phyloP scores from a whole-genome alignment of 768 basidiomycete species.

The Mycena belliarum region DNA sequence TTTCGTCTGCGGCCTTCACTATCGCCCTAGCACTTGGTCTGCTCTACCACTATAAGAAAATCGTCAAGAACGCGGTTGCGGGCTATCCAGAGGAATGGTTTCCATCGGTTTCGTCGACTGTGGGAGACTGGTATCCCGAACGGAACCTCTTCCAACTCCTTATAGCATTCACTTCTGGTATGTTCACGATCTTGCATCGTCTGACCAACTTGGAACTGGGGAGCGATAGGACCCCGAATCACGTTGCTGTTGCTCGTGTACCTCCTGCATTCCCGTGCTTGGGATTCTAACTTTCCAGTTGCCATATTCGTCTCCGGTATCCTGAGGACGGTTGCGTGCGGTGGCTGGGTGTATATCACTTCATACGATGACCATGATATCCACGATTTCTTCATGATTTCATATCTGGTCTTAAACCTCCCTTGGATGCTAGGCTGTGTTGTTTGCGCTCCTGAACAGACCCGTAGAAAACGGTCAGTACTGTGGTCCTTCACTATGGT shows the following conservation, averaged over 20 bases:
- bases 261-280: conserved; percentile 43
- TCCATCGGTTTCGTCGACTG: conserved; percentile 79
- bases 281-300: conserved; percentile 42
- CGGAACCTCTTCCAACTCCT: conserved; percentile 83
- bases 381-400: conserved; percentile 88
- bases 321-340: conserved; percentile 77
- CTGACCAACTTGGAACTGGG: too few relatives aligned
- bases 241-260: conserved; percentile 65
- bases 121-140: conserved; percentile 91
- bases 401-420: conserved; percentile 79
- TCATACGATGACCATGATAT: conserved; percentile 79
- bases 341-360: conserved; percentile 92
- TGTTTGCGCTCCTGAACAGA: conserved; percentile 47
- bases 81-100: conserved; percentile 48
- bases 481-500: not conserved
- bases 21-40: conserved; percentile 65
- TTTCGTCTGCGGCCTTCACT: conserved; percentile 67
- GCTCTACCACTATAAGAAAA: conserved; percentile 74
- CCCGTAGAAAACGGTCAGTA: conserved; percentile 56
- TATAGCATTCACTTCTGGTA: conserved; percentile 81
- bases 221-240: conserved; percentile 85
- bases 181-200: conserved; percentile 15
- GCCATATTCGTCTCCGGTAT: conserved; percentile 64
- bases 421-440: conserved; percentile 88
- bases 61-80: conserved; percentile 84